These are phyloP conservation scores for Celoporthe dispersa DNA, from an alignment of 2,329 filamentous ascomycete genomes.

Conservation along the genomic window DNA sequence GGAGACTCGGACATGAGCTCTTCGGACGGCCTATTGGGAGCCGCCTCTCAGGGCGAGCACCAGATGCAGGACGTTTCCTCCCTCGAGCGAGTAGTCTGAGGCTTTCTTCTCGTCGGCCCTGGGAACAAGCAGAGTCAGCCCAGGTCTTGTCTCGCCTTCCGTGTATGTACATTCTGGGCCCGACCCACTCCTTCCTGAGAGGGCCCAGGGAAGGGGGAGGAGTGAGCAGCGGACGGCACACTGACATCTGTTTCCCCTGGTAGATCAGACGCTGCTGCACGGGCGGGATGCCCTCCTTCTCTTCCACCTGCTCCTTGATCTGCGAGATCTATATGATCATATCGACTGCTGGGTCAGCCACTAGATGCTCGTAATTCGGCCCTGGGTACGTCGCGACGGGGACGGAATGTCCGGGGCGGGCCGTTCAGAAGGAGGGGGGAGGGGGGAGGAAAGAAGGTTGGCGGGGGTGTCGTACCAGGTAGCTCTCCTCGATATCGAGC, in stretches of 20 bases:
- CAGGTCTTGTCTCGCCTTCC: too few species aligned
- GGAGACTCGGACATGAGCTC: neutral
- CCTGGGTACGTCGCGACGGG: neutral
- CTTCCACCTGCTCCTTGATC: constrained; percentile 99
- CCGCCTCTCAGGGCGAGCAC: constrained; percentile 93
- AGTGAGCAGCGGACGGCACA: constrained; percentile 22
- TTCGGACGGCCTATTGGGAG: constrained; percentile 14
- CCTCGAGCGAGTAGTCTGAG: constrained; percentile 85
- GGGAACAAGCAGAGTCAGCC: constrained; percentile 21
- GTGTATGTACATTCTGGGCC: too few species aligned
- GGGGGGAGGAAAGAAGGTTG: neutral
- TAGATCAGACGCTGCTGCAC: constrained; percentile 96
- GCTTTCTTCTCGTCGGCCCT: constrained; percentile 97
- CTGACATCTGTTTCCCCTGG: constrained; percentile 96
- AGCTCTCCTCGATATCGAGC: constrained; percentile 91
- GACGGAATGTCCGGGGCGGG: neutral
- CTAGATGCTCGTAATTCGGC: neutral
- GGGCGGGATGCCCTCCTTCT: constrained; percentile 97
- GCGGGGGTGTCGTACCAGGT: constrained; percentile 68
- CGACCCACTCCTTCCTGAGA: too few species aligned
- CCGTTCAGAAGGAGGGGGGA: neutral
- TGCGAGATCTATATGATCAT: constrained; percentile 72
- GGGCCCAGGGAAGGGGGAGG: neutral
- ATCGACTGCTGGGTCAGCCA: constrained; percentile 13
- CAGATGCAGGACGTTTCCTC: constrained; percentile 91